These are phyloP conservation scores for Xylaria nigripes DNA, from an alignment of 495 filamentous ascomycete species.

Conservation along the genomic window DNA sequence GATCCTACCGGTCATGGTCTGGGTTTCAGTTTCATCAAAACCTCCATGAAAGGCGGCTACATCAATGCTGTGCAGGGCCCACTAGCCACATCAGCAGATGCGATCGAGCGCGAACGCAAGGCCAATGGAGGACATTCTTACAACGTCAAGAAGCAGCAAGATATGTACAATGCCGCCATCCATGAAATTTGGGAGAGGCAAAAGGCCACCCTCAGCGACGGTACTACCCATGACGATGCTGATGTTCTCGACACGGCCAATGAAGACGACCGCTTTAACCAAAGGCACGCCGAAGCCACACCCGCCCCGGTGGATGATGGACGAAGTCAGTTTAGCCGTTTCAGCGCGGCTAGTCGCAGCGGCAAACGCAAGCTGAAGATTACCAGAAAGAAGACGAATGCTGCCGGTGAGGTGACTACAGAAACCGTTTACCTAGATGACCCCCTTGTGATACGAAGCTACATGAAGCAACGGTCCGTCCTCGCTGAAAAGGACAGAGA, in stretches of 20 bases:
- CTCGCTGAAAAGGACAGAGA: slow-evolving; percentile 59
- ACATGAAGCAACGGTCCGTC: slow-evolving; percentile 44
- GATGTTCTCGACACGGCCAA: slow-evolving; percentile 53
- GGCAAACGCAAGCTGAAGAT: slow-evolving; percentile 69
- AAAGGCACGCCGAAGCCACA: slow-evolving; percentile 28
- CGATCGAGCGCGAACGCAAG: slow-evolving; percentile 60
- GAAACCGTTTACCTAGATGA: slow-evolving; percentile 60
- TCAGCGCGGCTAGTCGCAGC: slow-evolving; percentile 58
- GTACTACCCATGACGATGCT: slow-evolving; percentile 53
- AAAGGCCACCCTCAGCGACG: slow-evolving; percentile 59
- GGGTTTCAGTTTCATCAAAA: slow-evolving; percentile 91
- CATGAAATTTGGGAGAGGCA: slow-evolving; percentile 85
- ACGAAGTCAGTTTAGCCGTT: slow-evolving; percentile 74
- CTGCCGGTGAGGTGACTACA: slow-evolving; percentile 53
- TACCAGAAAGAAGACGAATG: slow-evolving; percentile 52
- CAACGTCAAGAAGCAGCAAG: slow-evolving; percentile 89
- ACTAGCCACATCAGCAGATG: slow-evolving; percentile 69
- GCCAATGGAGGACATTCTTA: slow-evolving; percentile 93
- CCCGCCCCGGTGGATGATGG: slow-evolving; percentile 60
- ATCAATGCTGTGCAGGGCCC: slow-evolving; percentile 83
- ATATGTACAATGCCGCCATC: slow-evolving; percentile 80
- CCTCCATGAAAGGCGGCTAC: slow-evolving; percentile 97
- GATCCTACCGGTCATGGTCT: slow-evolving; percentile 93
- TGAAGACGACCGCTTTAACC: slow-evolving; percentile 49
- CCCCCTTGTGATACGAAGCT: slow-evolving; percentile 62